Evolutionary conservation across 768 basidiomycete genomes (phyloP).

Genomic region (Boletus rubroflammeus): DNA sequence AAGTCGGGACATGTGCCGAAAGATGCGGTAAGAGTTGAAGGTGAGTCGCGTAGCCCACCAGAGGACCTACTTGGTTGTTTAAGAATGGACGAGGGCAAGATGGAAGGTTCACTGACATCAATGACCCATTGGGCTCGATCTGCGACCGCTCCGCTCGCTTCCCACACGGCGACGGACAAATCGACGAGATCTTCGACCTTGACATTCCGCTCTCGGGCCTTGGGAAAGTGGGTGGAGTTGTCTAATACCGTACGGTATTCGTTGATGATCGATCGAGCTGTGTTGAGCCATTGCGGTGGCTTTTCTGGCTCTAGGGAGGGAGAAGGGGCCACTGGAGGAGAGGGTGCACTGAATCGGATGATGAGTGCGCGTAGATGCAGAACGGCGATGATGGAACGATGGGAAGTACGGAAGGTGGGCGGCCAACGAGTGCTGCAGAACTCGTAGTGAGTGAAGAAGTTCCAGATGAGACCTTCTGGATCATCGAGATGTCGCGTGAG

Average conservation of each 20-base stretch:
- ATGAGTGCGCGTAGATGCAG: conserved; percentile 75
- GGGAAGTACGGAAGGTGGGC: conserved; percentile 68
- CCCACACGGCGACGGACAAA: conserved; percentile 77
- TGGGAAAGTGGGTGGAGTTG: conserved; percentile 71
- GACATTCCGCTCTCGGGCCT: conserved; percentile 72
- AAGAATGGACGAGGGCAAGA: neutral
- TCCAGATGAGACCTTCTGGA: conserved; percentile 48
- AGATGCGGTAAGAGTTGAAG: conserved; percentile 84
- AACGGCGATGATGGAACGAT: conserved; percentile 65
- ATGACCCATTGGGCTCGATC: conserved; percentile 74
- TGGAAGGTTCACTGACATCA: conserved; percentile 51
- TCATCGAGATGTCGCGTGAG: conserved; percentile 39
- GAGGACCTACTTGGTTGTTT: conserved; percentile 52
- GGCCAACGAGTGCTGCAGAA: conserved; percentile 71
- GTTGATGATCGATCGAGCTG: conserved; percentile 61
- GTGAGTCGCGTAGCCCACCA: conserved; percentile 95
- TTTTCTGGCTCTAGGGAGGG: conserved; percentile 24
- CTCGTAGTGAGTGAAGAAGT: conserved; percentile 58
- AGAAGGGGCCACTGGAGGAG: conserved; percentile 15
- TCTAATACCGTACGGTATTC: conserved; percentile 70
- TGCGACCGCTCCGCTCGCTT: conserved; percentile 60
- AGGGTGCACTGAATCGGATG: conserved; percentile 38
- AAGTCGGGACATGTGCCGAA: conserved; percentile 80
- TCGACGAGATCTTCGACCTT: conserved; percentile 85
- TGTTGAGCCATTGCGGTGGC: conserved; percentile 56